These are phyloP conservation scores for Thielaviopsis euricoi DNA, from an alignment of 2,329 filamentous ascomycete species.

Conservation along the genomic window DNA sequence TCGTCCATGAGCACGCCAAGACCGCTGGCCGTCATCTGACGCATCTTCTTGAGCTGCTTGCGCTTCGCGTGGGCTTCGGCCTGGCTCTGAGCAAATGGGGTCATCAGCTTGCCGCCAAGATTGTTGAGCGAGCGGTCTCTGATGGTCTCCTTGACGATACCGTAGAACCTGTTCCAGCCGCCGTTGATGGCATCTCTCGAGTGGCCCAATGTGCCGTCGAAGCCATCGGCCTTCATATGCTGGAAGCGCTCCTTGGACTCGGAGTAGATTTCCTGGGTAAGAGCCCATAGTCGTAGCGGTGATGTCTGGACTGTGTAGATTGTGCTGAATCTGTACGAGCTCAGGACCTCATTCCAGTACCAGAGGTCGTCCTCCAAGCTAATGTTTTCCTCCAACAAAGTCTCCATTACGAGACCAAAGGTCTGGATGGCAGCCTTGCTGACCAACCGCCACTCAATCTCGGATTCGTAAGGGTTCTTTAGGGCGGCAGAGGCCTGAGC, in stretches of 20 bases:
- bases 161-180: conserved; percentile 59
- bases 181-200: conserved; percentile 15
- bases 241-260: conserved; percentile 37
- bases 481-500: conserved; percentile 1
- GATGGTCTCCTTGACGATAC: conserved; percentile 60
- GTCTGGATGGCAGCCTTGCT: conserved; percentile 86
- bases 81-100: conserved; percentile 60
- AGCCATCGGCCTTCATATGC: conserved; percentile 15
- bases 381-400: conserved; percentile 66
- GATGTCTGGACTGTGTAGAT: conserved; percentile 78
- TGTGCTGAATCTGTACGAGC: conserved; percentile 60
- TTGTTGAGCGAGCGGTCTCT: conserved; percentile 54
- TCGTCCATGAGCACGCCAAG: conserved; percentile 80
- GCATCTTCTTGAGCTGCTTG: conserved; percentile 50
- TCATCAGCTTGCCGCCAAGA: conserved; percentile 55
- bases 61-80: conserved; percentile 63
- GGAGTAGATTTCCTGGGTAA: conserved; percentile 51
- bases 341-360: conserved; percentile 87
- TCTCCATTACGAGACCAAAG: conserved; percentile 64
- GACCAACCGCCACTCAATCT: conserved; percentile 79
- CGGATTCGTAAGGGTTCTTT: conserved; percentile 45
- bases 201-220: conserved; percentile 1
- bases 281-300: conserved; percentile 57
- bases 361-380: conserved; percentile 73
- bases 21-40: conserved; percentile 69